Percentiles rank a stretch among this genome's conserved stretches.
These are phyloP conservation scores for Hypoxylon sp. DNA, from an alignment of 2,329 filamentous ascomycete genomes.

Conservation along the genomic window DNA sequence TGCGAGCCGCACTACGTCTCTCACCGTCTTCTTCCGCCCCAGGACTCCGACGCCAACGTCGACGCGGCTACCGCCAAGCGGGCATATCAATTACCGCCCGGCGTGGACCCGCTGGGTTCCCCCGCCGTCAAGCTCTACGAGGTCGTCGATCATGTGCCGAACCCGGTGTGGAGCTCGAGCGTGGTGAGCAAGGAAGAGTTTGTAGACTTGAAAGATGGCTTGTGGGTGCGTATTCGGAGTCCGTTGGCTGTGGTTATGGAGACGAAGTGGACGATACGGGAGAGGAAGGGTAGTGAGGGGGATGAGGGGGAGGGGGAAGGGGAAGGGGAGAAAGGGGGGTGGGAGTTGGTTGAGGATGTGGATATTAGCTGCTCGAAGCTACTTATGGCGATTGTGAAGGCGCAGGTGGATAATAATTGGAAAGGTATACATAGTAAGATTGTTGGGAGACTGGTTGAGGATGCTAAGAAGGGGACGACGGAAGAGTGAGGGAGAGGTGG, in stretches of 20 bases:
- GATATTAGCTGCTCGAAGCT: constrained; percentile 66
- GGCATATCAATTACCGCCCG: constrained; percentile 47
- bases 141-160: constrained; percentile 68
- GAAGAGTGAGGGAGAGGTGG: not conserved
- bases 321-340: constrained; percentile 39
- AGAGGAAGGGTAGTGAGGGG: constrained; percentile 53
- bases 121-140: constrained; percentile 59
- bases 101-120: constrained; percentile 46
- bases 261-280: constrained; percentile 62
- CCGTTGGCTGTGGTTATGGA: constrained; percentile 69
- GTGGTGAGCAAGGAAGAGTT: constrained; percentile 70
- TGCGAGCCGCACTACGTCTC: constrained; percentile 67
- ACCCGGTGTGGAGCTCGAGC: constrained; percentile 69
- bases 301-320: constrained; percentile 39
- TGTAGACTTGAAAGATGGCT: constrained; percentile 63
- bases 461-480: constrained; percentile 40
- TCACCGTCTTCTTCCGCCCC: constrained; percentile 50
- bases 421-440: constrained; percentile 66
- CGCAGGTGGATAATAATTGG: constrained; percentile 67
- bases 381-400: constrained; percentile 65
- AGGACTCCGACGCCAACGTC: constrained; percentile 42
- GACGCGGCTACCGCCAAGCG: constrained; percentile 51
- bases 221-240: constrained; percentile 67
- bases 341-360: constrained; percentile 66
- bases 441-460: constrained; percentile 57